phyloP scores from a whole-genome alignment of 2,329 filamentous ascomycete species.

The Ophiostoma novo-ulmi region DNA sequence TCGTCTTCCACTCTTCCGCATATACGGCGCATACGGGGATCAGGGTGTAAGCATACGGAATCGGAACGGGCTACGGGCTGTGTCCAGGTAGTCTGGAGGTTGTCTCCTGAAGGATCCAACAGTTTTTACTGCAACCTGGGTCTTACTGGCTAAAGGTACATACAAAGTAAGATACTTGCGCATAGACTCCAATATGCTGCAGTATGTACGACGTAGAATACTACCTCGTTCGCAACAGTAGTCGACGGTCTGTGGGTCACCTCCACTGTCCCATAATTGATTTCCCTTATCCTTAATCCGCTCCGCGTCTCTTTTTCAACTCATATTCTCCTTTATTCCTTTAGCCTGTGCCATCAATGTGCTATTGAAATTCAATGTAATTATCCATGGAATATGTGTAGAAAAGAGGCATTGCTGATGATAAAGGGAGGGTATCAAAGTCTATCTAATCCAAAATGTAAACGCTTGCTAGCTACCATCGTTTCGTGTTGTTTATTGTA shows the following conservation, averaged over 20 bases:
- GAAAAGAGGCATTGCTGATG: background rate
- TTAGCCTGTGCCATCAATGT: background rate
- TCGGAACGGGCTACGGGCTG: background rate
- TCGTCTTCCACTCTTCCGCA: background rate
- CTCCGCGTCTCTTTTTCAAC: background rate
- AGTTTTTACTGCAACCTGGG: background rate
- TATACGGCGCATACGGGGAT: conserved; percentile 1
- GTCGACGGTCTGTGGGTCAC: background rate
- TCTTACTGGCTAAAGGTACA: background rate
- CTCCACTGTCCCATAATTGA: background rate
- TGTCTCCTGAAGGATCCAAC: background rate
- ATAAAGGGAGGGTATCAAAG: conserved; percentile 1
- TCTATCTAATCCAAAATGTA: background rate
- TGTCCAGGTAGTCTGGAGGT: background rate
- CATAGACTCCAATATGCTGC: no score
- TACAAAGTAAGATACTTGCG: background rate
- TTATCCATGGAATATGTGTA: background rate
- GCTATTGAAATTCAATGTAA: background rate
- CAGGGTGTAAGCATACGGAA: background rate
- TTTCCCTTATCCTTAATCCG: background rate
- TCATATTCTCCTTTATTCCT: background rate
- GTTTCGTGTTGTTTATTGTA: background rate
- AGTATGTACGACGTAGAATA: background rate
- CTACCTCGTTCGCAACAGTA: background rate
- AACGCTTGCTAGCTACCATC: background rate